phyloP scores from a whole-genome alignment of 768 basidiomycete species.

The Termitomyces sp. region DNA sequence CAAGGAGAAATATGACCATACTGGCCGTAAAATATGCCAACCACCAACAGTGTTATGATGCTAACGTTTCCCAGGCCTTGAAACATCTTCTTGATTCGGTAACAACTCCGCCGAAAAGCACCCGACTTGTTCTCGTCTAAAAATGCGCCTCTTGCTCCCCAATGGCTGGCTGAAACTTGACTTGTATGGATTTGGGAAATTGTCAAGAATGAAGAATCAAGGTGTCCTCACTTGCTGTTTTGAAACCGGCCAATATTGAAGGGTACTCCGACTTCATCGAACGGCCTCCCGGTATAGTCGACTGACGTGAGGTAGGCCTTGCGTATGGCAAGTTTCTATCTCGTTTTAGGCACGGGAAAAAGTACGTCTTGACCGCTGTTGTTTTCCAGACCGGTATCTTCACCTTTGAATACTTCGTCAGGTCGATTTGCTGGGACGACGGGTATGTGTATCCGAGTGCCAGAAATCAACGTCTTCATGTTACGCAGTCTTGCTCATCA shows the following conservation, averaged over 20 bases:
- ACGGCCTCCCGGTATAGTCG: not conserved
- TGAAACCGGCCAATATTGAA: not conserved
- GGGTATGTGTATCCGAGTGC: not conserved
- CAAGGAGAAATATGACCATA: not conserved
- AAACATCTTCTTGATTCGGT: not conserved
- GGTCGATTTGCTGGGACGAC: not conserved
- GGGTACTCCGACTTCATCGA: not conserved
- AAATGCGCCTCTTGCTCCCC: too few species aligned
- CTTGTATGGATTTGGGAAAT: not conserved
- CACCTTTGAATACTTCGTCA: not conserved
- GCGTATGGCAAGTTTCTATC: not conserved
- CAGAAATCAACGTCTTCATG: not conserved
- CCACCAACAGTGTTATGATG: not conserved
- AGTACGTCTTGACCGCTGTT: not conserved
- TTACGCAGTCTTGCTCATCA: not conserved
- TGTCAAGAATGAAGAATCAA: not conserved
- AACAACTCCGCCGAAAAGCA: not conserved
- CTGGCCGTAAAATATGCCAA: not conserved
- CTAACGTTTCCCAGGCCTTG: not conserved
- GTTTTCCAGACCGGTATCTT: not conserved
- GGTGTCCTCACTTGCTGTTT: not conserved
- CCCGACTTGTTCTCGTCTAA: not conserved
- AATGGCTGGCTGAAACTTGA: not conserved
- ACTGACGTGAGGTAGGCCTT: not conserved
- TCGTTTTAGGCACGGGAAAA: not conserved